phyloP scores from a whole-genome alignment of 495 filamentous ascomycete species.

The Aspergillus funiculosus region DNA sequence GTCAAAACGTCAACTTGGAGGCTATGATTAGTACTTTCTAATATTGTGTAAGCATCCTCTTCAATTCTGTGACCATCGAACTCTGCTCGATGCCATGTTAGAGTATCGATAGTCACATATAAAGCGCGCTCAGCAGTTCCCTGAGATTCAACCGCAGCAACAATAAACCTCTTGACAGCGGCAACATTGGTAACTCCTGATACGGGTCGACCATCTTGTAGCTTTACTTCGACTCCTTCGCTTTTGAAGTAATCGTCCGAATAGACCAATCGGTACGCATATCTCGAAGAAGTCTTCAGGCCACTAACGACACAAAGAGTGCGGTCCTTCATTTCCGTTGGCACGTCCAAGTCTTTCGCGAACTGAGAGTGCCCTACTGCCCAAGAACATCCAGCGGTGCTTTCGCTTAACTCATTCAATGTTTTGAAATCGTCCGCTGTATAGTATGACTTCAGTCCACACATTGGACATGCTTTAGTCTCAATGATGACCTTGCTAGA shows the following conservation, averaged over 20 bases:
- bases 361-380: slow-evolving; percentile 71
- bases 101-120: slow-evolving; percentile 73
- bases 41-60: slow-evolving; percentile 83
- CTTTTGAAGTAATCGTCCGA: slow-evolving; percentile 72
- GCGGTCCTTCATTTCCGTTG: slow-evolving; percentile 54
- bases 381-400: slow-evolving; percentile 72
- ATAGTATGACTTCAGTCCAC: slow-evolving; percentile 58
- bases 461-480: slow-evolving; percentile 54
- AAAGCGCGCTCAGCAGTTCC: slow-evolving; percentile 85
- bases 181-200: slow-evolving; percentile 71
- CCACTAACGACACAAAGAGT: slow-evolving; percentile 75
- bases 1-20: slow-evolving; percentile 92
- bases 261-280: slow-evolving; percentile 67
- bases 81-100: slow-evolving; percentile 84
- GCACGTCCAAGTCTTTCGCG: slow-evolving; percentile 50
- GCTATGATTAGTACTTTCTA: slow-evolving; percentile 95
- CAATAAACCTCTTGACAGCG: slow-evolving; percentile 74
- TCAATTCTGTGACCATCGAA: slow-evolving; percentile 76
- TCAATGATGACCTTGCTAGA: slow-evolving; percentile 78
- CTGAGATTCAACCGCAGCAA: slow-evolving; percentile 71
- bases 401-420: slow-evolving; percentile 53
- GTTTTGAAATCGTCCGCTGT: slow-evolving; percentile 78
- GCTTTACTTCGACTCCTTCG: slow-evolving; percentile 59
- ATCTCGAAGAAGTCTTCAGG: slow-evolving; percentile 50
- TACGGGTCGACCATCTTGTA: slow-evolving; percentile 66